phyloP scores from a whole-genome alignment of 768 basidiomycete genomes.

The Albatrellus ellisii region DNA sequence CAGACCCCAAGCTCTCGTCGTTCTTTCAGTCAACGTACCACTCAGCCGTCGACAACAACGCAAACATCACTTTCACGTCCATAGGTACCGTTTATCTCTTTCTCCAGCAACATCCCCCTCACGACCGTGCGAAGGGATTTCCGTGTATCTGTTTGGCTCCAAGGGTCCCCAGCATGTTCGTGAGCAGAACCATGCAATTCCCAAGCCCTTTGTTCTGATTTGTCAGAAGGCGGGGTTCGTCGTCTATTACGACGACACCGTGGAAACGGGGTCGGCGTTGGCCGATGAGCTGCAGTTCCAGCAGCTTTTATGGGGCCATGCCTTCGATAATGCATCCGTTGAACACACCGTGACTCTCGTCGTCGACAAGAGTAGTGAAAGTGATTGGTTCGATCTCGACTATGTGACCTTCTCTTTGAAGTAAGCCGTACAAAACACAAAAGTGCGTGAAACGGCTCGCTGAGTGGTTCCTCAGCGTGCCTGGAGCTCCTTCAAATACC shows the following conservation, averaged over 20 bases:
- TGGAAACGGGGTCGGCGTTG: conserved; percentile 12
- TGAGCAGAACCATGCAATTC: not conserved
- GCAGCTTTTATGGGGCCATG: conserved; percentile 15
- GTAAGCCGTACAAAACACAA: too few species aligned
- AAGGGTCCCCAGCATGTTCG: conserved; percentile 20
- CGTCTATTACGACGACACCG: conserved; percentile 16
- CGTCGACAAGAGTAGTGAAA: conserved; percentile 7
- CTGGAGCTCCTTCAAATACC: too few species aligned
- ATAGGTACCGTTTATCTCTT: conserved; percentile 2
- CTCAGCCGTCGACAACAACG: conserved; percentile 14
- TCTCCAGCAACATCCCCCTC: not conserved
- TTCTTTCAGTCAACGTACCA: conserved; percentile 20
- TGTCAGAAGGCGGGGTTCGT: conserved; percentile 12
- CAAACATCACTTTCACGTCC: conserved; percentile 15
- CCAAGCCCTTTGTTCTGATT: not conserved
- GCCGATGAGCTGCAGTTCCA: conserved; percentile 13
- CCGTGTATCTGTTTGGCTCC: conserved; percentile 18
- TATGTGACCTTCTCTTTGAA: conserved; percentile 15
- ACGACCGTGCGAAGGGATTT: conserved; percentile 1
- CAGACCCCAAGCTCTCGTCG: conserved; percentile 10
- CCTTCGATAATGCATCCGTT: conserved; percentile 6
- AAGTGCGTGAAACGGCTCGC: too few species aligned
- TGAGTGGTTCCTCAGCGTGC: too few species aligned
- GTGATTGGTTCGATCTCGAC: conserved; percentile 19
- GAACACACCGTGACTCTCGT: conserved; percentile 15